These are phyloP conservation scores for Haematococcus sp. DNA, from an alignment of 139 green algal species.

Conservation along the genomic window DNA sequence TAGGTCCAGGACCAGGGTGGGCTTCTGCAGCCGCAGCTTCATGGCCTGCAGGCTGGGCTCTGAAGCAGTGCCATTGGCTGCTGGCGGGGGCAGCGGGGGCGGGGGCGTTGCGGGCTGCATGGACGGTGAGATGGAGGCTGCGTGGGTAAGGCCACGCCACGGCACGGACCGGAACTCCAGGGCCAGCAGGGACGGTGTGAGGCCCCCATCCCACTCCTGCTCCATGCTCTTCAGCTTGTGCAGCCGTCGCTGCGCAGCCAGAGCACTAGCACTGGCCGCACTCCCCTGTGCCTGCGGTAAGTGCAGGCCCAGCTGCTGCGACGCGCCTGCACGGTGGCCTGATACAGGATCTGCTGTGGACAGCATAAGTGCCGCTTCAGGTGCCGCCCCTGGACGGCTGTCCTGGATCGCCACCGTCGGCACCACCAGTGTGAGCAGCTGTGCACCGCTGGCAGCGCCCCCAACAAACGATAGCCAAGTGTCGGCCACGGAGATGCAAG, in stretches of 20 bases:
- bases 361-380: constrained; percentile 65
- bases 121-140: too few species aligned
- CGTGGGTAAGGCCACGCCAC: too few species aligned
- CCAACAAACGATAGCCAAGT: too few species aligned
- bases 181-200: constrained; percentile 46
- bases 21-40: constrained; percentile 77
- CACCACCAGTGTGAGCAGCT: constrained; percentile 58
- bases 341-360: constrained; percentile 39
- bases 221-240: constrained; percentile 1
- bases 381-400: constrained; percentile 57
- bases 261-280: too few species aligned
- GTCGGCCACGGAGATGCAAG: constrained; percentile 18
- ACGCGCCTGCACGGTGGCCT: too few species aligned
- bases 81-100: too few species aligned
- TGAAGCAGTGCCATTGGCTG: too few species aligned
- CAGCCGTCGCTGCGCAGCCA: not conserved
- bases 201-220: not conserved
- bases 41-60: constrained; percentile 20
- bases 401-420: constrained; percentile 57
- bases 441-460: constrained; percentile 32
- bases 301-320: too few species aligned
- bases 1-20: constrained; percentile 79
- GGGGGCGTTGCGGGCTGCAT: not conserved
- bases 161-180: constrained; percentile 36
- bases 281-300: too few species aligned